Evolutionary conservation across 495 filamentous ascomycete genomes (phyloP), one percentile per base, ranked within the genome.

Genomic region (Terfezia boudieri): DNA sequence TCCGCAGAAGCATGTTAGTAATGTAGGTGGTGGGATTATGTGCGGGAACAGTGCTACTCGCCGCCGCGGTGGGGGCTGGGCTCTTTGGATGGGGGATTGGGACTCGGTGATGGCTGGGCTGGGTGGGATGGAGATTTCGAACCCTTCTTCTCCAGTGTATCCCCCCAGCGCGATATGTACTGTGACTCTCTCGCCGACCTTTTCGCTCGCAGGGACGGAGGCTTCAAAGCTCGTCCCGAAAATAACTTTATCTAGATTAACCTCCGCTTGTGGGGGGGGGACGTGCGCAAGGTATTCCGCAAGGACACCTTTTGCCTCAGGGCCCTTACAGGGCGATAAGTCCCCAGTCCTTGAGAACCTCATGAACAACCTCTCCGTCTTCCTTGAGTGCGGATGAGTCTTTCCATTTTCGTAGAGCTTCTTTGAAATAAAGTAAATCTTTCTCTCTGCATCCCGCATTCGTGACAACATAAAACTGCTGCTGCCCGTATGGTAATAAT

Each of bases 71-170:
- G 41, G 12, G 12, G 2, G 8, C 4, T 14, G 41, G 8, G 41
- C 17, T 14, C 12, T 46, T 4, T 46, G 41, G 4, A 32, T 32
- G 26, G 26, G 26, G 26, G 26, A 4, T 32, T 32, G 26, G 26
- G 26, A 32, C 36, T 71, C 73, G 0, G 77, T 74, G 51, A 79
- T 71, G n/a, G 61, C 64, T 46, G 41, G 41, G 41, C 14, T 8
- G 4, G 71, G 71, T 0, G 80, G 78, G 57, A 94, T 81, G 36
- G 83, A 86, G 61, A 98, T 87, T 71, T 98, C 90, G 69, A 98
- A 98, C 26, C 90, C 90, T 65, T 98, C 90, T 70, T 98, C 90
- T 54, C 90, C 90, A 0, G 90, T 98, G 70, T 98, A 98, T 1
- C 90, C 90, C 10, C 81, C 89, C 46, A 90, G 75, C 58, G 83